Evolutionary conservation across 345 rosid genomes (phyloP).

Genomic region (Pelargonium nanum): DNA sequence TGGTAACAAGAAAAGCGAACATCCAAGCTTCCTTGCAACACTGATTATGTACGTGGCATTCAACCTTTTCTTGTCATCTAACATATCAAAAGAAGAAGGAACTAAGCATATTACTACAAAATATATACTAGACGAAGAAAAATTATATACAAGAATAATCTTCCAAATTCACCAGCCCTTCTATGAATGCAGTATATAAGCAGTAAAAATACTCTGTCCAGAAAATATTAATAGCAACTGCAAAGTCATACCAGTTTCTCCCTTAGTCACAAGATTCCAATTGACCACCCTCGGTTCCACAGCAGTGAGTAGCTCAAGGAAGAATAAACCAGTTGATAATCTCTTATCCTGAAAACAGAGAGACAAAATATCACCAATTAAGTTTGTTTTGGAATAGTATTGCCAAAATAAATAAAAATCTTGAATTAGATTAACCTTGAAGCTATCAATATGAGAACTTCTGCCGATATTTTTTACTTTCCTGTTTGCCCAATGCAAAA

Average conservation of each 20-base stretch:
- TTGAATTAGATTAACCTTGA: constrained; percentile 46
- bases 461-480: constrained; percentile 58
- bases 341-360: constrained; percentile 60
- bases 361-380: background rate
- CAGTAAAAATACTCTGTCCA: background rate
- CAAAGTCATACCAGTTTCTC: constrained; percentile 56
- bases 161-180: background rate
- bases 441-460: constrained; percentile 51
- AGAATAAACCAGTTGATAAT: constrained; percentile 65
- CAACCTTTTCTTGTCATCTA: constrained; percentile 85
- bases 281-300: constrained; percentile 95
- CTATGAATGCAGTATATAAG: background rate
- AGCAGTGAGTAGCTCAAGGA: constrained; percentile 78
- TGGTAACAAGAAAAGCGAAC: constrained; percentile 92
- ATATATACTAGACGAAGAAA: too few relatives aligned
- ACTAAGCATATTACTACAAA: background rate
- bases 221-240: background rate
- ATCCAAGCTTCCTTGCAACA: constrained; percentile 89
- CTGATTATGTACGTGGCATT: constrained; percentile 93
- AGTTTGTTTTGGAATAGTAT: background rate
- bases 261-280: constrained; percentile 94
- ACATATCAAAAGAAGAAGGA: constrained; percentile 8
- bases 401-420: background rate
- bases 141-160: too few relatives aligned
- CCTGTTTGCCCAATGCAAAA: constrained; percentile 65